Conservation (phyloP, 495 filamentous ascomycete genomes). For the Friedmanniomyces endolithicus region DNA sequence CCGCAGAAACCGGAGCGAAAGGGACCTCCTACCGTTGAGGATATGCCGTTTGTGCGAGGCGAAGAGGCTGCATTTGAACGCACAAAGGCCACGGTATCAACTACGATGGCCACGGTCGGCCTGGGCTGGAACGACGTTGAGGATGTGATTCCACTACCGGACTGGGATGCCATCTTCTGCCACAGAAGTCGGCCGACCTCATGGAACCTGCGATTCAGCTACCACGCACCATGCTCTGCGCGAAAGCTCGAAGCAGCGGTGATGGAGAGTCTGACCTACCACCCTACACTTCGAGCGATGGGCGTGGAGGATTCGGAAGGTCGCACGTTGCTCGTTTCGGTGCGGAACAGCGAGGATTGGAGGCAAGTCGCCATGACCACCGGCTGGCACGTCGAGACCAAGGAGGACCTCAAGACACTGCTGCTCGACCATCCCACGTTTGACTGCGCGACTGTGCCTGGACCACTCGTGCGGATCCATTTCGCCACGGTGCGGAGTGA, state of each 20-base stretch:
- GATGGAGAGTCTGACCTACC: constrained; percentile 6
- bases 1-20: neutral
- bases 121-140: constrained; percentile 12
- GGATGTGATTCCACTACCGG: constrained; percentile 10
- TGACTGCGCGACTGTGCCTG: constrained; percentile 1
- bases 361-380: neutral
- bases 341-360: constrained; percentile 1
- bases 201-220: constrained; percentile 12
- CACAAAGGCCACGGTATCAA: neutral
- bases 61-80: neutral
- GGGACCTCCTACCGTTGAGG: neutral
- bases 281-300: constrained; percentile 5
- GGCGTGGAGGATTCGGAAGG: constrained; percentile 1
- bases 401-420: constrained; percentile 6
- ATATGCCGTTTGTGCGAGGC: neutral
- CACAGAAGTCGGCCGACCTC: constrained; percentile 4
- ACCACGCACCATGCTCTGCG: neutral
- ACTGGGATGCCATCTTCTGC: constrained; percentile 12
- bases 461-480: constrained; percentile 3
- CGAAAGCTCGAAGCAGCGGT: constrained; percentile 3
- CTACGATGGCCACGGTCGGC: neutral
- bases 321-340: neutral
- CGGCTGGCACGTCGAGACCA: constrained; percentile 6
- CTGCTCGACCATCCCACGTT: constrained; percentile 6
- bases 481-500: neutral